A percentile compares a stretch with the other conserved stretches of the same genome.
These are phyloP conservation scores for Volvox carteri DNA, from an alignment of 163 green algal genomes.

Conservation along the genomic window DNA sequence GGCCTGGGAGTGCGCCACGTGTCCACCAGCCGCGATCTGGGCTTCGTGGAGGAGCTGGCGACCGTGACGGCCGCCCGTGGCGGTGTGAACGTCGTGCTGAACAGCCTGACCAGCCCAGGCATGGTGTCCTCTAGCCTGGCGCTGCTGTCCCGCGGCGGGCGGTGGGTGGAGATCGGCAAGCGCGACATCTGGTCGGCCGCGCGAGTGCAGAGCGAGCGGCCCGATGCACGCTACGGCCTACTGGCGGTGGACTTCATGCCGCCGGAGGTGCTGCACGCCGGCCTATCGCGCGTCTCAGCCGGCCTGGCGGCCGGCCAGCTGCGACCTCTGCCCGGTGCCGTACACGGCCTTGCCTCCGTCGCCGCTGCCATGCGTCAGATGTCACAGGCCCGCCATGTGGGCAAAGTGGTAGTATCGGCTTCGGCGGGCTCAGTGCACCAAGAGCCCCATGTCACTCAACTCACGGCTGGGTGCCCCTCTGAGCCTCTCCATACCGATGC, in stretches of 20 bases:
- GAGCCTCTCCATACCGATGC: not conserved
- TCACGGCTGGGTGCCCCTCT: not conserved
- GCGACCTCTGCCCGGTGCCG: conserved; percentile 56
- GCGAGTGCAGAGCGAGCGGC: conserved; percentile 66
- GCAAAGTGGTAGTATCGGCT: conserved; percentile 74
- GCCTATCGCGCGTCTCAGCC: conserved; percentile 61
- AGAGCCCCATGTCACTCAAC: not conserved
- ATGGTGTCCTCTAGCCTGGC: conserved; percentile 79
- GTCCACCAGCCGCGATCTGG: conserved; percentile 76
- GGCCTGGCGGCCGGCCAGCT: conserved; percentile 56
- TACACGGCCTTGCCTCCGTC: conserved; percentile 63
- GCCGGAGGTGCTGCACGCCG: conserved; percentile 51
- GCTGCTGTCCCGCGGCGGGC: conserved; percentile 65
- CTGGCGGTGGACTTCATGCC: conserved; percentile 83
- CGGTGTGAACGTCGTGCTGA: conserved; percentile 80
- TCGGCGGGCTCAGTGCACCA: not conserved
- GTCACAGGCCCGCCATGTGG: conserved; percentile 84
- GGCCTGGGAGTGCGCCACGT: conserved; percentile 73
- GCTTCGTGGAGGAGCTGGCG: conserved; percentile 66
- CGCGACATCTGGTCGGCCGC: conserved; percentile 77
- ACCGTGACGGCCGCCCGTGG: conserved; percentile 22
- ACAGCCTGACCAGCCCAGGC: conserved; percentile 87
- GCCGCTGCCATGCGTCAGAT: conserved; percentile 79
- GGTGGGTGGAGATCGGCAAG: conserved; percentile 89
- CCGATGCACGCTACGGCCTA: conserved; percentile 69